Percentiles rank a stretch among this genome's conserved stretches.
These are phyloP conservation scores for Fusarium longipes DNA, from an alignment of 2,329 filamentous ascomycete genomes.

Conservation along the genomic window DNA sequence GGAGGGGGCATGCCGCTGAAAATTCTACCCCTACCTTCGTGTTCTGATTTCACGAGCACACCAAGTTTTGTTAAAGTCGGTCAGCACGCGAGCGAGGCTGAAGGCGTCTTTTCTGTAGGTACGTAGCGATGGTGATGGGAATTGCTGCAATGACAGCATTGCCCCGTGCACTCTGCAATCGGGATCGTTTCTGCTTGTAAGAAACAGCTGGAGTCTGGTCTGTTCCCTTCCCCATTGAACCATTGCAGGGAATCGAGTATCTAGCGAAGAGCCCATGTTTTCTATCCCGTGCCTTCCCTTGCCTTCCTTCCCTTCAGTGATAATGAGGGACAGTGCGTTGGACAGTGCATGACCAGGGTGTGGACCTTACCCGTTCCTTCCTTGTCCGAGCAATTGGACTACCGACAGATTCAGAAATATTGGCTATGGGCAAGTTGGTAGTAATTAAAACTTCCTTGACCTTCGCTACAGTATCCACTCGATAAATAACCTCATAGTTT, in stretches of 20 bases:
- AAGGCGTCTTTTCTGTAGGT: conserved; percentile 3
- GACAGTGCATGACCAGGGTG: conserved; percentile 29
- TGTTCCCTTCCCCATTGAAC: conserved; percentile 33
- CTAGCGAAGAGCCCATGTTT: conserved; percentile 22
- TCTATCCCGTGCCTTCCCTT: not conserved
- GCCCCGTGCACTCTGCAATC: conserved; percentile 33
- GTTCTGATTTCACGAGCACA: conserved; percentile 25
- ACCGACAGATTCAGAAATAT: conserved; percentile 21
- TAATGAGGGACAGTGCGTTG: conserved; percentile 25
- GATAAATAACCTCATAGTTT: not conserved
- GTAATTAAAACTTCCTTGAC: conserved; percentile 16
- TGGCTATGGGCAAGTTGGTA: not conserved
- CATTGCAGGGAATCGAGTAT: conserved; percentile 9
- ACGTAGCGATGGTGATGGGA: not conserved
- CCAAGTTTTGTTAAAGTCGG: conserved; percentile 32
- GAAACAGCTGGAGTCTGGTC: conserved; percentile 28
- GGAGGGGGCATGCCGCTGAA: conserved; percentile 37
- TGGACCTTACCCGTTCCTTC: conserved; percentile 28
- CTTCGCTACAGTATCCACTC: conserved; percentile 8
- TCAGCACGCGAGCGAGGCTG: conserved; percentile 33
- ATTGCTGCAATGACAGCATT: conserved; percentile 22
- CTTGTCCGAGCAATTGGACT: conserved; percentile 21
- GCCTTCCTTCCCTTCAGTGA: conserved; percentile 6
- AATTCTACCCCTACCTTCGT: conserved; percentile 28
- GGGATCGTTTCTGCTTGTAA: conserved; percentile 25